phyloP scores from a whole-genome alignment of 1,284 basidiomycete genomes.

The Puccinia triticina region DNA sequence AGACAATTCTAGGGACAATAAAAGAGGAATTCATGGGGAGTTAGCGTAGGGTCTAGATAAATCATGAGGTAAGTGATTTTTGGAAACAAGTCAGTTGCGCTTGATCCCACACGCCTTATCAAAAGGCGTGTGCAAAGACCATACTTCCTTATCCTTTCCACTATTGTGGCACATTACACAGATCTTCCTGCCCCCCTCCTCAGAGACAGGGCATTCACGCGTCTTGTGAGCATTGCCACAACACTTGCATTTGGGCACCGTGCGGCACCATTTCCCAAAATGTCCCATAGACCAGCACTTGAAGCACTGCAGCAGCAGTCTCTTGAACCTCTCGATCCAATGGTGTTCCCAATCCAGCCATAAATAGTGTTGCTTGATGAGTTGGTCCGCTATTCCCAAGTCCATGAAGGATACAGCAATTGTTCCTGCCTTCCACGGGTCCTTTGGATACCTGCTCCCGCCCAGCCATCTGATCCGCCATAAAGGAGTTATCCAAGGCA shows the following conservation, averaged over 20 bases:
- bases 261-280: not conserved
- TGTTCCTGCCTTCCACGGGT: not conserved
- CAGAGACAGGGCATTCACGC: not conserved
- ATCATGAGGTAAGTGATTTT: not conserved
- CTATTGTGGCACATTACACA: not conserved
- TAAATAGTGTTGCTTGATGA: not conserved
- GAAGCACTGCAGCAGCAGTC: slow-evolving; percentile 8
- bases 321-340: not conserved
- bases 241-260: not conserved
- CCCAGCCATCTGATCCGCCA: not conserved
- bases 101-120: not conserved
- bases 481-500: not conserved
- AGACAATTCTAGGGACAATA: not conserved
- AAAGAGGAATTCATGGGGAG: not conserved
- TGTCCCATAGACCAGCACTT: slow-evolving; percentile 11
- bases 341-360: not conserved
- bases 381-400: not conserved
- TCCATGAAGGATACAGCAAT: slow-evolving; percentile 5
- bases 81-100: not conserved
- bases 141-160: not conserved
- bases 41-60: not conserved
- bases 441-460: too few species aligned
- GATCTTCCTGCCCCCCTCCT: not conserved
- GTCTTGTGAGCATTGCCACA: not conserved
- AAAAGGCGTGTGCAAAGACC: not conserved